Evolutionary conservation across 2,329 filamentous ascomycete species (phyloP), one percentile per base, ranked within the genome.

Genomic region (Penicillium sp.): DNA sequence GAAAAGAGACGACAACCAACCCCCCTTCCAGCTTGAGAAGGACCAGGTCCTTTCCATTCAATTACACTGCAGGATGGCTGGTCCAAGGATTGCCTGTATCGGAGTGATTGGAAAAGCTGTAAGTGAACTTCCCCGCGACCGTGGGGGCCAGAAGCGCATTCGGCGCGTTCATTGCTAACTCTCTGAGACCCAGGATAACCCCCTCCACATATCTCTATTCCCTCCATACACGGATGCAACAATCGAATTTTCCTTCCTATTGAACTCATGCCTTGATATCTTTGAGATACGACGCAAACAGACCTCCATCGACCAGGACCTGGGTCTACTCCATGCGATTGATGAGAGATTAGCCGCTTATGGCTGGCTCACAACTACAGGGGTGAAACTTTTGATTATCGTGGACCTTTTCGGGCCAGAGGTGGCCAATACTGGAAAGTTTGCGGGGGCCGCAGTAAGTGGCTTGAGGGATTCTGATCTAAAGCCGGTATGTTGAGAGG

Each of bases 321-420:
- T 94, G 60, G 92, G 94, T 27, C 82, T 97, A 11, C 81, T 99
- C 45, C 92, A 97, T 75, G 91, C 92, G 53, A 81, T 97, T 53
- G 94, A 97, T 76, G 92, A 99, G 75, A 84, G 92, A 24, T 81
- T 97, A 42, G 91, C 92, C 31, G 88, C 91, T 61, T 99, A 97
- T 76, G 94, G 94, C 64, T 96, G 90, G 84, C 83, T 97, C 73
- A 96, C 94, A 50, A 97, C 96, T 73, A 97, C 94, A 24, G 91
- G 91, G 36, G 85, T 96, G 57, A 92, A 92, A 69, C 86, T 99
- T 66, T 85, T 97, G 30, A 87, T 91, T 56, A 84, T 96, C 3
- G 87, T 97, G 27, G 92, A 99, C 74, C 90, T 95, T 82, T 85
- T 91, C 61, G 92, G 91, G 1, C 79, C 87, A 20, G 75, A 78